These are phyloP conservation scores for Arthrobotrys sphaeroides DNA, from an alignment of 2,329 filamentous ascomycete genomes.

Conservation along the genomic window DNA sequence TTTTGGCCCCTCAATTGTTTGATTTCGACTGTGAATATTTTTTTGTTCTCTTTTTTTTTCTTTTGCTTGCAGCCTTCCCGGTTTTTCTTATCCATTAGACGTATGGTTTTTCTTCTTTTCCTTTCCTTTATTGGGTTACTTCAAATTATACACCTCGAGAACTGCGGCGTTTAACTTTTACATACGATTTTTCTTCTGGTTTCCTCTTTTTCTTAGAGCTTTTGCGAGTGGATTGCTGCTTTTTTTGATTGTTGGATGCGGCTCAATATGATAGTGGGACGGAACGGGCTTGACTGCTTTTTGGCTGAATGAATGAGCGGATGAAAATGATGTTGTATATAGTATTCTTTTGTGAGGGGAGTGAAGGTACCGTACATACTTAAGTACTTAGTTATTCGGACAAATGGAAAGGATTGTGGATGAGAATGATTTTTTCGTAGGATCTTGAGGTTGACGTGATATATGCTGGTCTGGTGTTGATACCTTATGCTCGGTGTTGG, in stretches of 20 bases:
- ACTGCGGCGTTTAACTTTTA: conserved; percentile 38
- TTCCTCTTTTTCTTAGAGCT: not conserved
- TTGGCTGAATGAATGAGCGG: not conserved
- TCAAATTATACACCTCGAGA: conserved; percentile 35
- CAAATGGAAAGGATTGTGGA: conserved; percentile 2
- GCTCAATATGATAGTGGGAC: not conserved
- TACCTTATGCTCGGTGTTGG: not conserved
- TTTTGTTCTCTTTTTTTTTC: conserved; percentile 18
- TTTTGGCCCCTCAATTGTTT: conserved; percentile 33
- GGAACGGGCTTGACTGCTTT: not conserved
- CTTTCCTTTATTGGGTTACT: conserved; percentile 36
- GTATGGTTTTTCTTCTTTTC: conserved; percentile 35
- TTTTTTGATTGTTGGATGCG: not conserved
- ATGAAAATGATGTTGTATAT: conserved; percentile 53
- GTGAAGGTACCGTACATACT: not conserved
- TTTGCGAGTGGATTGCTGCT: not conserved
- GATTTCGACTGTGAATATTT: conserved; percentile 53
- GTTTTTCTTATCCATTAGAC: conserved; percentile 47
- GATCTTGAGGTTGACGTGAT: not conserved
- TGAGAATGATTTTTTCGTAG: not conserved
- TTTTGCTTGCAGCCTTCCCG: conserved; percentile 4
- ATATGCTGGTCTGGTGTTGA: too few species aligned
- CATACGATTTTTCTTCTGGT: conserved; percentile 15
- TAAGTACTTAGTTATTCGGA: too few species aligned
- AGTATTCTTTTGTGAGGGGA: not conserved